phyloP scores from a whole-genome alignment of 768 basidiomycete genomes.

The Lactarius quietus region DNA sequence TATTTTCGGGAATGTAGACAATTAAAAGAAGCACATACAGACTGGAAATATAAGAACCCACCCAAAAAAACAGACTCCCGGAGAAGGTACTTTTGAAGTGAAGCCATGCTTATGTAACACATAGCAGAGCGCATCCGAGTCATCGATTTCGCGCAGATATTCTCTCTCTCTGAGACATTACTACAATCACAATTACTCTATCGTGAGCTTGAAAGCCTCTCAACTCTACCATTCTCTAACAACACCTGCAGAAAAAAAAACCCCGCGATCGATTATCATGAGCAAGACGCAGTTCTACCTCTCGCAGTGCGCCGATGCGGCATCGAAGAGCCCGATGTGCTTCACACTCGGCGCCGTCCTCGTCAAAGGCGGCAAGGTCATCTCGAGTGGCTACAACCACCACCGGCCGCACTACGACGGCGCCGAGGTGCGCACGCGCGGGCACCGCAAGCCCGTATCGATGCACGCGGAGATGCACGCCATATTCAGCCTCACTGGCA shows the following conservation, averaged over 20 bases:
- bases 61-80: too few relatives aligned
- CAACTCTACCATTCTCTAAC: neutral
- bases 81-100: too few relatives aligned
- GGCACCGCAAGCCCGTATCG: slow-evolving; percentile 43
- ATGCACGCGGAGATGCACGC: slow-evolving; percentile 63
- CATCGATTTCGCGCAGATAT: neutral
- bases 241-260: neutral
- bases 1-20: too few relatives aligned
- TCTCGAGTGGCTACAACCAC: slow-evolving; percentile 52
- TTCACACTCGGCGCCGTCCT: slow-evolving; percentile 46
- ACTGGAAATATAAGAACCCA: too few relatives aligned
- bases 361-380: slow-evolving; percentile 55
- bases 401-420: slow-evolving; percentile 53
- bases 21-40: too few relatives aligned
- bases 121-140: neutral
- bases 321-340: slow-evolving; percentile 49
- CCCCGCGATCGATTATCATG: slow-evolving; percentile 31
- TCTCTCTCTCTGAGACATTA: neutral
- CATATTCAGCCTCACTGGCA: slow-evolving; percentile 49
- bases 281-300: slow-evolving; percentile 50
- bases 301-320: slow-evolving; percentile 47
- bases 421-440: slow-evolving; percentile 36
- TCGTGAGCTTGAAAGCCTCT: neutral
- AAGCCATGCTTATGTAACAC: too few relatives aligned
- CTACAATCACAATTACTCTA: neutral